These are phyloP conservation scores for Thozetella sp. DNA, from an alignment of 495 filamentous ascomycete species.

Conservation along the genomic window DNA sequence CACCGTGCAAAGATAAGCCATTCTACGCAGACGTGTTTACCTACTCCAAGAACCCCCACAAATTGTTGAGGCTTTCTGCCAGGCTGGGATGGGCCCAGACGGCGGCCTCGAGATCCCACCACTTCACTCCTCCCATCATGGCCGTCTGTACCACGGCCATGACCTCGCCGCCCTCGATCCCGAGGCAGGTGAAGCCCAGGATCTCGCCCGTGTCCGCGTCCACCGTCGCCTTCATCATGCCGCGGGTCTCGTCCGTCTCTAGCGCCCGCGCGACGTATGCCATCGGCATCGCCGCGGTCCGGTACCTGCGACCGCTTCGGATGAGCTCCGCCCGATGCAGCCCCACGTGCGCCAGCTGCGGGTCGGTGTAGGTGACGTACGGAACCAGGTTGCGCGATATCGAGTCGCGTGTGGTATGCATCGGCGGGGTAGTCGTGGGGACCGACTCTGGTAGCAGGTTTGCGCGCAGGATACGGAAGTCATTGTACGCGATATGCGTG, in stretches of 20 bases:
- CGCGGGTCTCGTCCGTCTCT: conserved; percentile 51
- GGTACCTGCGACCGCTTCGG: conserved; percentile 21
- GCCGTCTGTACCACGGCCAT: conserved; percentile 54
- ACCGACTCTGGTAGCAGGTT: conserved; percentile 28
- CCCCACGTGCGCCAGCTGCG: conserved; percentile 53
- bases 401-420: conserved; percentile 17
- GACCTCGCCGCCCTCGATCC: conserved; percentile 54
- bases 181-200: conserved; percentile 49
- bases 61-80: conserved; percentile 52
- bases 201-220: conserved; percentile 42
- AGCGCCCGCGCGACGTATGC: conserved; percentile 49
- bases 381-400: conserved; percentile 35
- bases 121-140: conserved; percentile 45
- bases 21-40: no score
- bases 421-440: not conserved
- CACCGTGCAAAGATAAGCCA: no score
- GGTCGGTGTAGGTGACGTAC: conserved; percentile 54
- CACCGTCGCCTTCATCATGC: conserved; percentile 54
- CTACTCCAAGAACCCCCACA: conserved; percentile 41
- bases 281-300: conserved; percentile 52
- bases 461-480: conserved; percentile 50
- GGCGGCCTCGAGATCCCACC: conserved; percentile 37
- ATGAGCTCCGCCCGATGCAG: conserved; percentile 38
- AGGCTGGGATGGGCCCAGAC: conserved; percentile 52
- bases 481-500: conserved; percentile 57